Base-by-base conservation (phyloP, 1,284 basidiomycete genomes). In the Ustilago loliicola region DNA sequence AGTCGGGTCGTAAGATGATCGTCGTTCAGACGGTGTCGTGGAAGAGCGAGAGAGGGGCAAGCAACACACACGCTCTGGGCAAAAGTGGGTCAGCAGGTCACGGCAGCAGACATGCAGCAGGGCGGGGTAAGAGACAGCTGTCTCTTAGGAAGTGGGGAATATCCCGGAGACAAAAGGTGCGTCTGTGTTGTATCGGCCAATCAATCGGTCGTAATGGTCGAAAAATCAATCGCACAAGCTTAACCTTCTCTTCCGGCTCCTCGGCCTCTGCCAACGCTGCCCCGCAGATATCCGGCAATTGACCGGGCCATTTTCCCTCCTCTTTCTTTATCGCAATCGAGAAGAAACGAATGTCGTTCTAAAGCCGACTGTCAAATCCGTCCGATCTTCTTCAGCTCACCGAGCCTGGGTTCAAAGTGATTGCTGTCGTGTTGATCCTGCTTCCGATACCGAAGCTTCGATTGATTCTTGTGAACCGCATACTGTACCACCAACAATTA, bases 201-300 rank as follows among this genome's bases (percentile, higher is more conserved):
- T 69, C 29, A 55, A 51, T 71, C 69, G 64, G 69, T 32, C 27
- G 51, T 72, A 66, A 59, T 50, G 69, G 69, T 50, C 61, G 51
- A 53, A 17, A 32, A 51, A 29, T 29, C 13, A 40, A 19, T 60
- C 30, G 17, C 40, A 42, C 32, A 34, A 34, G 32, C 32, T 34
- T 34, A 34, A 34, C 6, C 32, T 34, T 34, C 6, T 15, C 15
- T 38, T 38, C 36, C 36, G 36, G 36, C 36, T 38, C n/a, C n/a
- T n/a, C n/a, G n/a, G n/a, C n/a, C n/a, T n/a, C n/a, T 38, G 9
- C 9, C 36, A 38, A 9, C 45, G 52, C 57, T 59, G 47, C 58
- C 58, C 32, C 58, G 47, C 47, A 61, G 27, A 7, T 50, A 34
- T 34, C 54, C 63, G 48, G 40, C 23, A 23, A 30, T 45, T 53